Evolutionary conservation across 2,329 filamentous ascomycete genomes (phyloP).

Genomic region (Sphaerostilbella broomeana): DNA sequence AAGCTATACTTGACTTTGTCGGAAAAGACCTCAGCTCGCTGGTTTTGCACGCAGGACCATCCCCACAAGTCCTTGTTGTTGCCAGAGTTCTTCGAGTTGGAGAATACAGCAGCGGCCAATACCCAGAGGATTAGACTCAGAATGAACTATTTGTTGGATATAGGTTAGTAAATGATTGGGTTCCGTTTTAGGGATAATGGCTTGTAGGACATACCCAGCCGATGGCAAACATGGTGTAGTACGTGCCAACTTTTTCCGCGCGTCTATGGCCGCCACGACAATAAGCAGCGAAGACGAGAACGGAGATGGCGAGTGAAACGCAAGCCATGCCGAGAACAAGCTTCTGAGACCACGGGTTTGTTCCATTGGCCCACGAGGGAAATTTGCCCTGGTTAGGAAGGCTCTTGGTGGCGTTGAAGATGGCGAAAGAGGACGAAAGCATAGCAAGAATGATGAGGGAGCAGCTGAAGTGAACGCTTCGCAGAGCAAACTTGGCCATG

Average conservation of each 20-base stretch:
- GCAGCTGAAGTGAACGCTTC: constrained; percentile 94
- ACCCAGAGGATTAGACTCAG: constrained; percentile 91
- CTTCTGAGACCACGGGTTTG: constrained; percentile 77
- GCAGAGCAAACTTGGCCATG: constrained; percentile 90
- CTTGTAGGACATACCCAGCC: constrained; percentile 55
- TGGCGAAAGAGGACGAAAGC: constrained; percentile 77
- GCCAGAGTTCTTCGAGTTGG: constrained; percentile 63
- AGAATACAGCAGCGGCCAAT: constrained; percentile 75
- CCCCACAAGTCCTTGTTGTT: constrained; percentile 91
- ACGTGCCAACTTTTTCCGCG: constrained; percentile 88
- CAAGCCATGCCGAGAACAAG: constrained; percentile 72
- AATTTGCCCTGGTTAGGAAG: constrained; percentile 72
- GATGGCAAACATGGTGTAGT: constrained; percentile 91
- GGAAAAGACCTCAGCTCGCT: constrained; percentile 67
- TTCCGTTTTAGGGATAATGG: neutral
- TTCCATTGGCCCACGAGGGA: constrained; percentile 75
- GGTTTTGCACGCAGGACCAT: constrained; percentile 93
- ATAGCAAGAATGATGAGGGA: constrained; percentile 90
- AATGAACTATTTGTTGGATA: constrained; percentile 53
- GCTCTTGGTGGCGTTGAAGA: constrained; percentile 81
- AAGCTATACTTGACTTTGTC: constrained; percentile 82
- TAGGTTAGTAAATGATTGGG: neutral
- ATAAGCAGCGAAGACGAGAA: constrained; percentile 78
- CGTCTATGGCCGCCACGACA: constrained; percentile 80
- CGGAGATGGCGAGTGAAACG: constrained; percentile 71